These are phyloP conservation scores for Neopestalotiopsis sp. DNA, from an alignment of 2,329 filamentous ascomycete genomes.

Conservation along the genomic window DNA sequence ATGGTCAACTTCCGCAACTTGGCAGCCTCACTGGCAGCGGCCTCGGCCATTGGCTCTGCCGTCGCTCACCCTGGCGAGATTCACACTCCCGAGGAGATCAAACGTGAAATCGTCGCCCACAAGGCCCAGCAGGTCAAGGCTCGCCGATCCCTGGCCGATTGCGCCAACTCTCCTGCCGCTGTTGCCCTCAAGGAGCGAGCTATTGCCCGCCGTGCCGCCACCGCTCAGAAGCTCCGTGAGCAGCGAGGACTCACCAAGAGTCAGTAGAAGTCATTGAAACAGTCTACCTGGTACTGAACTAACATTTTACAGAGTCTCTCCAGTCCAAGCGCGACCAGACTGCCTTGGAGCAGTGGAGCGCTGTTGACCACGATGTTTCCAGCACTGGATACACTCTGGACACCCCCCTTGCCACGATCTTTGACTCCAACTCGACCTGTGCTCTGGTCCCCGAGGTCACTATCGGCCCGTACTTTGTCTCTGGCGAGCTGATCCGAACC, in stretches of 20 bases:
- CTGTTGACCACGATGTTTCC: conserved; percentile 30
- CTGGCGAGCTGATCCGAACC: conserved; percentile 41
- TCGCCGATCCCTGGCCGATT: conserved; percentile 43
- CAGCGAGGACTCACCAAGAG: conserved; percentile 37
- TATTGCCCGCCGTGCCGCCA: conserved; percentile 42
- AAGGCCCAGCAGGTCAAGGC: conserved; percentile 38
- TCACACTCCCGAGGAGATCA: conserved; percentile 34
- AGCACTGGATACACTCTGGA: conserved; percentile 41
- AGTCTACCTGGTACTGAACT: neutral
- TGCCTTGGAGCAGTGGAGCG: conserved; percentile 33
- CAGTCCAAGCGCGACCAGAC: conserved; percentile 33
- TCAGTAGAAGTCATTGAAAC: conserved; percentile 21
- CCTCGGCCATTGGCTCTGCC: conserved; percentile 27
- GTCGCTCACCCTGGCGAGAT: conserved; percentile 47
- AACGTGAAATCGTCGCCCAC: conserved; percentile 39
- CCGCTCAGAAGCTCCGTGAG: conserved; percentile 41
- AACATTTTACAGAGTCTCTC: conserved; percentile 26
- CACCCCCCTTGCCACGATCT: conserved; percentile 40
- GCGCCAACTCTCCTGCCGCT: conserved; percentile 39
- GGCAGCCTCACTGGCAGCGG: conserved; percentile 31
- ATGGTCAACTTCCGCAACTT: conserved; percentile 35
- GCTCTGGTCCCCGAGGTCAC: conserved; percentile 36
- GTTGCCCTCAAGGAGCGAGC: conserved; percentile 44
- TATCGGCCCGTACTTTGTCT: conserved; percentile 40
- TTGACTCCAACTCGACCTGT: conserved; percentile 34